Percentiles rank a stretch among this genome's conserved stretches.
Conservation (phyloP, 208 protist species). For the Phytomonas francai region DNA sequence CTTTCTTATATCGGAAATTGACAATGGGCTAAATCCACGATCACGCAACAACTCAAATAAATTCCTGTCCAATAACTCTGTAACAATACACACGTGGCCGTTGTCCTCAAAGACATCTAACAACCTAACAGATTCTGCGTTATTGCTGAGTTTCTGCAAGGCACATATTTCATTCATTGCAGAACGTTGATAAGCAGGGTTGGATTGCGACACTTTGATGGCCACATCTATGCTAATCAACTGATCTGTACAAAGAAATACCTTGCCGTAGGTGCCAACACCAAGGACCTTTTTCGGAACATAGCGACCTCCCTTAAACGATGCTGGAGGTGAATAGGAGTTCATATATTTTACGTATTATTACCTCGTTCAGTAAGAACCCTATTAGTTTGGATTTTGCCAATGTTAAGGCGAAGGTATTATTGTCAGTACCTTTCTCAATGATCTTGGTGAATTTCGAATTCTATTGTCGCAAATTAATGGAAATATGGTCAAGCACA, state of each 20-base stretch:
- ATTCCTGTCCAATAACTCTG: slow-evolving; percentile 66
- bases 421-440: neutral
- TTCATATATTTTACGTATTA: slow-evolving; percentile 24
- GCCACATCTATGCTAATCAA: slow-evolving; percentile 61
- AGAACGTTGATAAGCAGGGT: slow-evolving; percentile 71
- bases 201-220: slow-evolving; percentile 77
- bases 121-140: slow-evolving; percentile 35
- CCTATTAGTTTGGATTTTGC: slow-evolving; percentile 1
- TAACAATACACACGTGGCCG: slow-evolving; percentile 80
- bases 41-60: slow-evolving; percentile 60
- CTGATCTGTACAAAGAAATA: slow-evolving; percentile 83
- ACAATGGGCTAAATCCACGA: slow-evolving; percentile 44
- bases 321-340: slow-evolving; percentile 31
- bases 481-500: slow-evolving; percentile 3
- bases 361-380: neutral
- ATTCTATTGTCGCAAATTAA: slow-evolving; percentile 5
- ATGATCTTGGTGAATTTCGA: neutral
- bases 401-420: neutral
- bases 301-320: slow-evolving; percentile 56
- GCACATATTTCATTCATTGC: slow-evolving; percentile 76
- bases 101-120: slow-evolving; percentile 72
- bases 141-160: slow-evolving; percentile 36
- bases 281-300: slow-evolving; percentile 66
- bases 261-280: slow-evolving; percentile 89
- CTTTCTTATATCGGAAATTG: slow-evolving; percentile 42